These are phyloP conservation scores for Pythium utonaiense DNA, from an alignment of 352 stramenopile genomes.

Conservation along the genomic window DNA sequence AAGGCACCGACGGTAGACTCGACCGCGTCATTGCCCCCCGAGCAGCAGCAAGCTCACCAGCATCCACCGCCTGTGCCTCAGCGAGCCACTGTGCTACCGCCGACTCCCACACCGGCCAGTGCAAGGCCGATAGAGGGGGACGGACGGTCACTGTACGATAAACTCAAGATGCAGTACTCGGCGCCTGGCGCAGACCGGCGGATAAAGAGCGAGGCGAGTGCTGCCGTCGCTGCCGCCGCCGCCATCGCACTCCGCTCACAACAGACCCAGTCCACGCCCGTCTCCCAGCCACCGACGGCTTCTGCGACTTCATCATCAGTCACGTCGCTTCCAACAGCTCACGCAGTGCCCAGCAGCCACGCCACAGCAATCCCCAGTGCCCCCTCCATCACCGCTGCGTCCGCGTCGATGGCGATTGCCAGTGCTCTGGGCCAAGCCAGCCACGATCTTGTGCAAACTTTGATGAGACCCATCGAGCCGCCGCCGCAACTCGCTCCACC, in stretches of 20 bases:
- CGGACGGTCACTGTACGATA: conserved; percentile 43
- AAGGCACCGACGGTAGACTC: conserved; percentile 1
- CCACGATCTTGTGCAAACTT: not conserved
- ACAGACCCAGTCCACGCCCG: not conserved
- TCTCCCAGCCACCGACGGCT: not conserved
- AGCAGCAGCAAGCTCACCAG: not conserved
- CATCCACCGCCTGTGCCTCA: not conserved
- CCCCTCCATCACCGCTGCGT: not conserved
- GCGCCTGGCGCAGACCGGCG: not conserved
- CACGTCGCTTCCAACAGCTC: conserved; percentile 1
- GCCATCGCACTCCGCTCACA: not conserved
- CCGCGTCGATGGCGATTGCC: not conserved
- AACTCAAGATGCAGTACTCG: conserved; percentile 13
- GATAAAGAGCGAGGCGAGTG: not conserved
- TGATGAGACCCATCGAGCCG: not conserved
- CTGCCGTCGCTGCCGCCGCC: conserved; percentile 20
- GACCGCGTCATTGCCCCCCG: not conserved
- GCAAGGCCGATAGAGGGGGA: conserved; percentile 1
- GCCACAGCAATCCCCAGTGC: no score
- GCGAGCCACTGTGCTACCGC: not conserved
- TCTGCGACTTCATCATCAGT: not conserved
- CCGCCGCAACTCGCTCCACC: not conserved
- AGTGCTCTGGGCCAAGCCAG: no score
- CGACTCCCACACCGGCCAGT: not conserved
- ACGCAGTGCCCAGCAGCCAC: not conserved